These are phyloP conservation scores for Xylaria polymorpha DNA, from an alignment of 2,329 filamentous ascomycete genomes.

Conservation along the genomic window DNA sequence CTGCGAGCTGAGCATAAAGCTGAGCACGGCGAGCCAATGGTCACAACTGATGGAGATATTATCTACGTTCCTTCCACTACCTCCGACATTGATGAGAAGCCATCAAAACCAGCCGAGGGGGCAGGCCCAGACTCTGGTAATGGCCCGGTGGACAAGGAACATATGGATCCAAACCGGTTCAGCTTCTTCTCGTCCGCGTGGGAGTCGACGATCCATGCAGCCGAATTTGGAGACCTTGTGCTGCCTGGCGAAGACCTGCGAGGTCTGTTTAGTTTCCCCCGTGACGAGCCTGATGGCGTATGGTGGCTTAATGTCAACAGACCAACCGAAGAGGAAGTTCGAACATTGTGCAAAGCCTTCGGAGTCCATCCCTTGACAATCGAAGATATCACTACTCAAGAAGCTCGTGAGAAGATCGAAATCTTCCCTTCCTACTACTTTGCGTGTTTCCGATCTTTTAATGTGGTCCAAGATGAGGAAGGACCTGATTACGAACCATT, in stretches of 20 bases:
- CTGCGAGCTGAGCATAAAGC: slow-evolving; percentile 59
- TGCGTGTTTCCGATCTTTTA: slow-evolving; percentile 95
- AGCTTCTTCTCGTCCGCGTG: slow-evolving; percentile 97
- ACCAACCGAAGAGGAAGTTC: slow-evolving; percentile 88
- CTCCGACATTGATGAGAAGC: slow-evolving; percentile 62
- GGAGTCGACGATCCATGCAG: slow-evolving; percentile 91
- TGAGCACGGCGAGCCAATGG: slow-evolving; percentile 49
- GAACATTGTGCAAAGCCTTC: slow-evolving; percentile 91
- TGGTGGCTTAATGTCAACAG: slow-evolving; percentile 98
- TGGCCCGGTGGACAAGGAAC: slow-evolving; percentile 51
- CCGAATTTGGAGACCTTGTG: slow-evolving; percentile 87
- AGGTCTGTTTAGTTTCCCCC: slow-evolving; percentile 80
- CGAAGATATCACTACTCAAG: slow-evolving; percentile 95
- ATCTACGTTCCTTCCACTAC: slow-evolving; percentile 63
- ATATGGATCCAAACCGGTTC: slow-evolving; percentile 80
- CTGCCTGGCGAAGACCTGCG: slow-evolving; percentile 90
- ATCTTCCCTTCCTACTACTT: slow-evolving; percentile 98
- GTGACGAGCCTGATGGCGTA: slow-evolving; percentile 77
- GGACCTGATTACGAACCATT: slow-evolving; percentile 91
- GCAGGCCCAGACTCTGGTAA: slow-evolving; percentile 32
- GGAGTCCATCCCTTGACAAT: slow-evolving; percentile 94
- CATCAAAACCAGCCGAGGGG: slow-evolving; percentile 45
- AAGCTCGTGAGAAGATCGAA: slow-evolving; percentile 98
- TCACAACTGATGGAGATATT: slow-evolving; percentile 68
- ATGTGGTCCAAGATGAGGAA: slow-evolving; percentile 78